Conservation (phyloP, 768 basidiomycete genomes). For the Trametes maxima region DNA sequence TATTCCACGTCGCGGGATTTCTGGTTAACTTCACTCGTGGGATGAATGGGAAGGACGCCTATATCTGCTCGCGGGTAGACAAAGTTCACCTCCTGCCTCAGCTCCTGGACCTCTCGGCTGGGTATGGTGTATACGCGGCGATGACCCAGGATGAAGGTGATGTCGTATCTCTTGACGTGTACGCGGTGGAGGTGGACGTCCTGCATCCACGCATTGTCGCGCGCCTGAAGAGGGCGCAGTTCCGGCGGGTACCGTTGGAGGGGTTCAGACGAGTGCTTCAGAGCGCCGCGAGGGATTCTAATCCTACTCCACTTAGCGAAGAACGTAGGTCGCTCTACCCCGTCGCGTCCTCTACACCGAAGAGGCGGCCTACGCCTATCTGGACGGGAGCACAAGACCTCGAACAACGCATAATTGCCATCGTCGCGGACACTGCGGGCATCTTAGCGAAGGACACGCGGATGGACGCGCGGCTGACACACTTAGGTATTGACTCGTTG, state of each 20-base stretch:
- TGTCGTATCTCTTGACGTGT: conserved; percentile 45
- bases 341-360: neutral
- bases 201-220: conserved; percentile 49
- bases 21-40: conserved; percentile 58
- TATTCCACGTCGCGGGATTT: conserved; percentile 73
- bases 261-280: conserved; percentile 38
- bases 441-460: conserved; percentile 23
- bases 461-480: conserved; percentile 18
- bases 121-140: conserved; percentile 49
- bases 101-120: conserved; percentile 41
- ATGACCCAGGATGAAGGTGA: neutral
- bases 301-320: neutral
- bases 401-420: neutral
- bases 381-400: neutral
- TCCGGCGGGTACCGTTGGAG: conserved; percentile 55
- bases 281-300: neutral
- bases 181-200: conserved; percentile 44
- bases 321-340: neutral
- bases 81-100: conserved; percentile 49
- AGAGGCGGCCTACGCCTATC: neutral
- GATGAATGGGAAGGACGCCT: conserved; percentile 47
- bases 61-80: conserved; percentile 62
- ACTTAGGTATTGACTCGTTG: conserved; percentile 33
- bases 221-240: conserved; percentile 56
- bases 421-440: conserved; percentile 47